Conservation (phyloP, 176 grass and related monocot species). For the Paspalum notatum region DNA sequence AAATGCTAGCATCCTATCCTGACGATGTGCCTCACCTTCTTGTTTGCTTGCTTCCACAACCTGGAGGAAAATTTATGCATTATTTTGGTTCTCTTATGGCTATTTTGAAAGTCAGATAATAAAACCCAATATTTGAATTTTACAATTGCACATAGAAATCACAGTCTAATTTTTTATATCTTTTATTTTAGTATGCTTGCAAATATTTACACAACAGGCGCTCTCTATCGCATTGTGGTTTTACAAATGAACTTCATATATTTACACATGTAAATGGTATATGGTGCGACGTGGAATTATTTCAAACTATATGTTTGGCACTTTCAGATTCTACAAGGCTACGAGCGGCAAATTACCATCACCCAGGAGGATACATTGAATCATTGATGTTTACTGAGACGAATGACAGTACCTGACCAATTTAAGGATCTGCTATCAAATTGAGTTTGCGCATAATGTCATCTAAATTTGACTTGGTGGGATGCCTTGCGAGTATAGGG, state of each 20-base stretch:
- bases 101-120: neutral
- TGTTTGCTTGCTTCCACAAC: too few relatives aligned
- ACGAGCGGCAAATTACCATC: slow-evolving; percentile 3
- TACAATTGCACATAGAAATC: neutral
- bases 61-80: too few relatives aligned
- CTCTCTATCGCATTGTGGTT: neutral
- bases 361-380: neutral
- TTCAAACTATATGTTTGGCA: neutral
- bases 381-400: neutral
- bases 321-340: slow-evolving; percentile 1
- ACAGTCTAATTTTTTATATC: neutral
- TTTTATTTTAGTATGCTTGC: neutral
- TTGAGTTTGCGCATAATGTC: neutral
- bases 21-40: too few relatives aligned
- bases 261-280: too few relatives aligned
- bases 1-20: too few relatives aligned
- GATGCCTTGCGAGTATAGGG: too few relatives aligned
- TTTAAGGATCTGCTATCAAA: neutral
- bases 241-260: too few relatives aligned
- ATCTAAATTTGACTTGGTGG: neutral
- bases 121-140: neutral
- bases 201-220: neutral
- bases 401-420: neutral
- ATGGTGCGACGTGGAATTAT: neutral
- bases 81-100: neutral